A percentile compares a stretch with the other conserved stretches of the same genome.
Evolutionary conservation across 108 stramenopile genomes (phyloP).

Genomic region (Nannochloropsis oceanica): DNA sequence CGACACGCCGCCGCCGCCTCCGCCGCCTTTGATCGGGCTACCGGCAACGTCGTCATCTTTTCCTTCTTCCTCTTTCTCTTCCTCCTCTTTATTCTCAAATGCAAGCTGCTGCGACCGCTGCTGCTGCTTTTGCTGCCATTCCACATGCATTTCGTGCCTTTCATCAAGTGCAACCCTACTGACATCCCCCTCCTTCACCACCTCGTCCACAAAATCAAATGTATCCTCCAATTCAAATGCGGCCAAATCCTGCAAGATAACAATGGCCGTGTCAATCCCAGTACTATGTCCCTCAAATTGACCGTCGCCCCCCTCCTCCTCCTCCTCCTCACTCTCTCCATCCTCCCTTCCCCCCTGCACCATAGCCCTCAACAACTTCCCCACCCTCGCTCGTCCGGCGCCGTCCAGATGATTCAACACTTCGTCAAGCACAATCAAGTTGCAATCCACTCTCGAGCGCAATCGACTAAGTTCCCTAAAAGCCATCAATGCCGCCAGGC

Average conservation of each 20-base stretch:
- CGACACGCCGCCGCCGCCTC: background rate
- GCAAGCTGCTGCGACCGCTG: background rate
- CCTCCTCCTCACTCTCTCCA: slow-evolving; percentile 3
- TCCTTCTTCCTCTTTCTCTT: no score
- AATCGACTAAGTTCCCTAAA: slow-evolving; percentile 29
- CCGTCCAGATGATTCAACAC: slow-evolving; percentile 27
- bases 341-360: slow-evolving; percentile 3
- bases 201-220: slow-evolving; percentile 35
- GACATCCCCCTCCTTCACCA: slow-evolving; percentile 21
- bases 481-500: slow-evolving; percentile 33
- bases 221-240: slow-evolving; percentile 31
- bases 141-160: background rate
- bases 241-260: slow-evolving; percentile 25
- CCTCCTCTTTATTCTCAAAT: background rate
- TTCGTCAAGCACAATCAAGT: slow-evolving; percentile 35
- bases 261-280: background rate
- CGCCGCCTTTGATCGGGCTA: background rate
- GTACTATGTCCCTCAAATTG: slow-evolving; percentile 6
- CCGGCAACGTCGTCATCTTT: background rate
- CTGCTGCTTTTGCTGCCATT: background rate
- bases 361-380: slow-evolving; percentile 18
- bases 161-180: slow-evolving; percentile 8
- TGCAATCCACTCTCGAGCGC: slow-evolving; percentile 27
- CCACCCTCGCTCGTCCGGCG: slow-evolving; percentile 9
- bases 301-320: background rate